Conservation (phyloP, 2,329 filamentous ascomycete species). For the Elsinoe fawcettii region DNA sequence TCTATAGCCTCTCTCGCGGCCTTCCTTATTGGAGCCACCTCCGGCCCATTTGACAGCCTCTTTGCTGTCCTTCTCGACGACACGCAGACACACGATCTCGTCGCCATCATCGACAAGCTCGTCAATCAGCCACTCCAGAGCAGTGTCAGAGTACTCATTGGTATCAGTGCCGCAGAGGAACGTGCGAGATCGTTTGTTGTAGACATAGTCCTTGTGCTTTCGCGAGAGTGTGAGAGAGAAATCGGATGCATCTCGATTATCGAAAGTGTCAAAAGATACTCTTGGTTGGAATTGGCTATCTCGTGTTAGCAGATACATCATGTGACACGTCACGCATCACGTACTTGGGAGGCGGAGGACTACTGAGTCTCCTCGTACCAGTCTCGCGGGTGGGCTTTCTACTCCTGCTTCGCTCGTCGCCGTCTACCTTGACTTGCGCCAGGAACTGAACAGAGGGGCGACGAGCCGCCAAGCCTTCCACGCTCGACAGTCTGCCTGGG, state of each 20-base stretch:
- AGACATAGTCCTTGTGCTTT: conserved; percentile 79
- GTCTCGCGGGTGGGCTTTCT: conserved; percentile 17
- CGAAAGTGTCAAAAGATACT: conserved; percentile 69
- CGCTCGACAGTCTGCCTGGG: not conserved
- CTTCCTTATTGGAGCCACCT: conserved; percentile 54
- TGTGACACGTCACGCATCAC: not conserved
- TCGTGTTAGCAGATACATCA: not conserved
- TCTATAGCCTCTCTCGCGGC: conserved; percentile 53
- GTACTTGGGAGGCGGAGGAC: conserved; percentile 21
- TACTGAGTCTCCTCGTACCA: conserved; percentile 18
- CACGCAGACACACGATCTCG: conserved; percentile 82
- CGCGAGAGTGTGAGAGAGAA: conserved; percentile 76
- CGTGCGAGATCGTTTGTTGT: conserved; percentile 70
- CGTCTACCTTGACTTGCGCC: conserved; percentile 23
- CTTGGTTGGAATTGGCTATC: conserved; percentile 55
- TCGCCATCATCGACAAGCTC: conserved; percentile 90
- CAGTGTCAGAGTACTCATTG: conserved; percentile 86
- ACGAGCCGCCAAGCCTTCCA: conserved; percentile 32
- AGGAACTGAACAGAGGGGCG: conserved; percentile 34
- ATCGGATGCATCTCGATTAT: conserved; percentile 57
- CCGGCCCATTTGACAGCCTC: conserved; percentile 41
- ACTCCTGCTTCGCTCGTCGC: conserved; percentile 19
- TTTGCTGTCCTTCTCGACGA: conserved; percentile 75
- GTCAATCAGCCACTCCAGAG: conserved; percentile 84
- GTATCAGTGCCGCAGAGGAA: conserved; percentile 89